Conservation (phyloP, 2,329 filamentous ascomycete species). For the Pseudogymnoascus sp. region DNA sequence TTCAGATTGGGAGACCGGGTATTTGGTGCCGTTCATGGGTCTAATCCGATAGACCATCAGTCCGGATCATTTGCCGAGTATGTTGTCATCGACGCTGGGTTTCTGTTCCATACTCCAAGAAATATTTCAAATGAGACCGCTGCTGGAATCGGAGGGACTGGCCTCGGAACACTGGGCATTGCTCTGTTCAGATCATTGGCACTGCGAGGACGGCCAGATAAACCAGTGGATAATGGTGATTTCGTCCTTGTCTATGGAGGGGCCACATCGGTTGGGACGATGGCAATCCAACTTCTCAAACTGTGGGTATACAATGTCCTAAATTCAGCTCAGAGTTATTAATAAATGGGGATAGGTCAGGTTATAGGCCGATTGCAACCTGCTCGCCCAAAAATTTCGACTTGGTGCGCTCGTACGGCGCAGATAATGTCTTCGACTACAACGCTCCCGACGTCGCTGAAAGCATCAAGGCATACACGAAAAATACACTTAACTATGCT, state of each 20-base stretch:
- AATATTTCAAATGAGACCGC: conserved; percentile 22
- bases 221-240: conserved; percentile 14
- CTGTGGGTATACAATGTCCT: conserved; percentile 17
- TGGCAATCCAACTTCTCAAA: conserved; percentile 37
- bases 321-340: not conserved
- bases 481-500: conserved; percentile 31
- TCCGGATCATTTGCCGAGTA: conserved; percentile 30
- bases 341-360: not conserved
- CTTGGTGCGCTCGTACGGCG: conserved; percentile 34
- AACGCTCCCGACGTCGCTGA: conserved; percentile 25
- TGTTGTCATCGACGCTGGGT: conserved; percentile 19
- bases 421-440: conserved; percentile 38
- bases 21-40: conserved; percentile 19
- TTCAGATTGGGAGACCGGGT: conserved; percentile 21
- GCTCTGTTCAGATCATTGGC: conserved; percentile 19
- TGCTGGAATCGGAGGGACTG: conserved; percentile 20
- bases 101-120: conserved; percentile 24
- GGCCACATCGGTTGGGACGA: conserved; percentile 34
- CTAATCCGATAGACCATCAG: conserved; percentile 1
- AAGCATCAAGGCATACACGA: conserved; percentile 33
- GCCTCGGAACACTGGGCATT: conserved; percentile 17
- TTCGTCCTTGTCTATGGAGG: conserved; percentile 40
- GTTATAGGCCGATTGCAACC: conserved; percentile 26
- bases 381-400: conserved; percentile 33
- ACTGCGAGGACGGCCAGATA: conserved; percentile 17